Evolutionary conservation across 108 stramenopile species (phyloP).

Genomic region (Skeletonema menzelii): DNA sequence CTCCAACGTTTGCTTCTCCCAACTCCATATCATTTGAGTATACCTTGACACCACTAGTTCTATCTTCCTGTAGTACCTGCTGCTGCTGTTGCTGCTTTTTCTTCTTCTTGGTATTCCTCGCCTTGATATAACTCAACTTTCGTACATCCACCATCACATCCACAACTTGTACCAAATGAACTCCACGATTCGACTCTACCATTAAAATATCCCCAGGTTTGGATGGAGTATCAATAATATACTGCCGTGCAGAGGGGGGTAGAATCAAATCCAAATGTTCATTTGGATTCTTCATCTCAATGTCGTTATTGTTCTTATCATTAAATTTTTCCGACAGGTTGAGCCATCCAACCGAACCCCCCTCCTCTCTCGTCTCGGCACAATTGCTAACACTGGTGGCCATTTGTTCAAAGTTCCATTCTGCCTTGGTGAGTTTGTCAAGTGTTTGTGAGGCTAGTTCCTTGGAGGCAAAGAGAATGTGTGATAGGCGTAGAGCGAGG

Average conservation of each 20-base stretch:
- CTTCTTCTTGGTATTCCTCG: conserved; percentile 32
- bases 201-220: conserved; percentile 63
- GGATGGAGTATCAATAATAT: conserved; percentile 34
- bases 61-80: not conserved
- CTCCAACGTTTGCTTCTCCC: not conserved
- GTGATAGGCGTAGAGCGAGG: conserved; percentile 68
- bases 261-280: conserved; percentile 72
- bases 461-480: conserved; percentile 59
- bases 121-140: conserved; percentile 68
- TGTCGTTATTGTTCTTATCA: not conserved
- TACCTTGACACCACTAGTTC: not conserved
- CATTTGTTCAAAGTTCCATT: conserved; percentile 52
- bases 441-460: conserved; percentile 50
- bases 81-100: conserved; percentile 3
- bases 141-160: conserved; percentile 93
- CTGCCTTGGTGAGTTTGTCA: conserved; percentile 43
- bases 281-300: conserved; percentile 43
- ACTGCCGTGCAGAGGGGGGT: conserved; percentile 42
- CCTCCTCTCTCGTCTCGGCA: conserved; percentile 52
- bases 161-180: conserved; percentile 79
- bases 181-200: conserved; percentile 52
- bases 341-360: conserved; percentile 59
- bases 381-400: conserved; percentile 54
- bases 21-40: conserved; percentile 37
- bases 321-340: conserved; percentile 35